Evolutionary conservation across 1,139 yeast species (phyloP).

Genomic region (Pichia inconspicua): DNA sequence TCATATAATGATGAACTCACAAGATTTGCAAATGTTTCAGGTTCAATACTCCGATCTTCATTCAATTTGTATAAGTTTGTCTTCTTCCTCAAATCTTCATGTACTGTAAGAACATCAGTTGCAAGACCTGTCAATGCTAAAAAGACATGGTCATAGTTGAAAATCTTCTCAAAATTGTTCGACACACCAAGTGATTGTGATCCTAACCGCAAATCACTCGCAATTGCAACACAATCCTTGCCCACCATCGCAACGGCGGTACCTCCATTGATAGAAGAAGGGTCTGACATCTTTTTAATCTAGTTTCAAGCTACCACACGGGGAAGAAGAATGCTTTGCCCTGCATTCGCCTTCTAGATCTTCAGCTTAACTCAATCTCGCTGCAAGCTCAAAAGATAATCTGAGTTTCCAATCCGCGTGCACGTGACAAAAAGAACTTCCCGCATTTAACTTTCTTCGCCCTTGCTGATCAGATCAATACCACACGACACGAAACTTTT

Average conservation of each 20-base stretch:
- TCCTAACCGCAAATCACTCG: slow-evolving; percentile 90
- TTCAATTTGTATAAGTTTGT: slow-evolving; percentile 83
- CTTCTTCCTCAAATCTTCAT: slow-evolving; percentile 74
- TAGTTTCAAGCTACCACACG: not conserved
- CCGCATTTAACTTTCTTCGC: not conserved
- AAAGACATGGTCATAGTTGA: slow-evolving; percentile 76
- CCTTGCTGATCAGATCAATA: not conserved
- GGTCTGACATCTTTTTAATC: slow-evolving; percentile 38
- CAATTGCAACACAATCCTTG: slow-evolving; percentile 96
- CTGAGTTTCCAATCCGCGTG: not conserved
- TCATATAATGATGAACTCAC: slow-evolving; percentile 87
- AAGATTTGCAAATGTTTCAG: slow-evolving; percentile 86
- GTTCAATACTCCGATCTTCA: slow-evolving; percentile 90
- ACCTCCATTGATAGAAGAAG: slow-evolving; percentile 60
- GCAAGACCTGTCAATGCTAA: slow-evolving; percentile 94
- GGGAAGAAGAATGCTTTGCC: too few species aligned
- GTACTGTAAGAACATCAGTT: slow-evolving; percentile 81
- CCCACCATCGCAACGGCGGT: slow-evolving; percentile 98
- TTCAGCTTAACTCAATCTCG: not conserved
- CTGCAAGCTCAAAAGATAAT: not conserved
- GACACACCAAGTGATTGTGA: slow-evolving; percentile 88
- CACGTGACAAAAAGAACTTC: not conserved
- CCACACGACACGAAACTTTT: not conserved
- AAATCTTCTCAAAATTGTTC: slow-evolving; percentile 87
- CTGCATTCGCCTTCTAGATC: not conserved